Conservation (phyloP, 176 grass and related monocot species). For the Sorghum bicolor region DNA sequence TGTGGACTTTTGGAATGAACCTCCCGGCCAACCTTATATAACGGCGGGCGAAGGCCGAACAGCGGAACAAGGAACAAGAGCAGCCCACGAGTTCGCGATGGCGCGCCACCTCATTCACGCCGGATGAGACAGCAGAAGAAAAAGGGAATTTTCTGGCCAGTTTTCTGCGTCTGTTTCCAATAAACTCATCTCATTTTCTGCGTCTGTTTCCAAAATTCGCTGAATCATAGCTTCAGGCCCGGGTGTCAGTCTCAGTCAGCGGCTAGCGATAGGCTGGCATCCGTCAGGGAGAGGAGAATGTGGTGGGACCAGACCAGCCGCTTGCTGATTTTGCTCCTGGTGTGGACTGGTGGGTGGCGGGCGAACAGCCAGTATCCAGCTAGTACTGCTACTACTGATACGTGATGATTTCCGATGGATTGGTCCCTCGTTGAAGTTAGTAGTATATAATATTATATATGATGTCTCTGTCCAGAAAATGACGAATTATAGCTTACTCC, state of each 20-base stretch:
- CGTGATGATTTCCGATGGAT: neutral
- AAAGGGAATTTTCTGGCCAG: neutral
- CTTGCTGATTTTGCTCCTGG: neutral
- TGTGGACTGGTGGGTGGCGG: conserved; percentile 5
- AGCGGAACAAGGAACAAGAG: neutral
- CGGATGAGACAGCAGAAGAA: neutral
- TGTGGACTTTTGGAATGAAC: conserved; percentile 35
- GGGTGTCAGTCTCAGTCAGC: neutral
- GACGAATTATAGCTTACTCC: neutral
- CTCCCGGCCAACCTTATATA: conserved; percentile 22
- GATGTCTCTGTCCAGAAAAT: neutral
- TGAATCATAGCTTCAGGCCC: neutral
- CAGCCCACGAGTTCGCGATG: conserved; percentile 4
- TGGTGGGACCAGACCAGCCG: conserved; percentile 21
- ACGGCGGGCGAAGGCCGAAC: neutral
- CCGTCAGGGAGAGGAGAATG: neutral
- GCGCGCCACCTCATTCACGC: conserved; percentile 10
- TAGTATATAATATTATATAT: neutral
- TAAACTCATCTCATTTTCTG: neutral
- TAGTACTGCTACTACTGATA: neutral
- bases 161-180: neutral
- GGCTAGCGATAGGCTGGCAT: neutral
- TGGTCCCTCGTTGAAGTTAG: neutral
- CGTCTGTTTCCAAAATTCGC: neutral
- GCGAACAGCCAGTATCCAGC: neutral